phyloP scores from a whole-genome alignment of 805 yeast species.

The Barnettozyma sucrosica region DNA sequence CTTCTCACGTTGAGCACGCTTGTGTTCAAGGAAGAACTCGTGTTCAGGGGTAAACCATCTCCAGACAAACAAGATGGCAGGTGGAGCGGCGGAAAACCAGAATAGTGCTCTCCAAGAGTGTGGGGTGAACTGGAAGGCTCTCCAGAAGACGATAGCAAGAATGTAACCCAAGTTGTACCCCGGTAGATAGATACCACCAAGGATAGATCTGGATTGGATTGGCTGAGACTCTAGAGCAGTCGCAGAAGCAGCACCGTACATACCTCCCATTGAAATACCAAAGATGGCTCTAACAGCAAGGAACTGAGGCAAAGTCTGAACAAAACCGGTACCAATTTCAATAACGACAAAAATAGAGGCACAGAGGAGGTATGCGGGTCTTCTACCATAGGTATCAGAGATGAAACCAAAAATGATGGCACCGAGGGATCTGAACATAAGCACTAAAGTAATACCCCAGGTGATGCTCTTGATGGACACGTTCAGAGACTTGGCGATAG shows the following conservation, averaged over 20 bases:
- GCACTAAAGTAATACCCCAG: constrained; percentile 69
- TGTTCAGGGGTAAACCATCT: constrained; percentile 58
- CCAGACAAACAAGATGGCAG: constrained; percentile 53
- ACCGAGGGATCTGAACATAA: constrained; percentile 40
- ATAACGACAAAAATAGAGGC: constrained; percentile 45
- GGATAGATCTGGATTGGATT: constrained; percentile 47
- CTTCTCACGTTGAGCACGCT: constrained; percentile 20
- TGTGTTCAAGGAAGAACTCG: constrained; percentile 38
- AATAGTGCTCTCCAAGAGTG: constrained; percentile 67
- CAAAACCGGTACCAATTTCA: constrained; percentile 65
- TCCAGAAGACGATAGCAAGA: constrained; percentile 55
- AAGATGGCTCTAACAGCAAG: constrained; percentile 57
- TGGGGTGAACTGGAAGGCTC: constrained; percentile 48
- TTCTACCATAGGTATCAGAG: constrained; percentile 61
- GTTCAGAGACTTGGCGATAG: constrained; percentile 44
- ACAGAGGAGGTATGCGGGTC: constrained; percentile 56
- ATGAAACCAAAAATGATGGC: constrained; percentile 44
- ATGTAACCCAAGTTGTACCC: constrained; percentile 65
- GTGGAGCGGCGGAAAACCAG: constrained; percentile 71
- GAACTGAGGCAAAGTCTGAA: constrained; percentile 51
- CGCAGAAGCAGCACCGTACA: constrained; percentile 60
- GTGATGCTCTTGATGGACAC: constrained; percentile 45
- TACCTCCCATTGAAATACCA: constrained; percentile 70
- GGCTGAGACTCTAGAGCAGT: constrained; percentile 67
- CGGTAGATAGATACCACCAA: constrained; percentile 54